A percentile compares a stretch with the other conserved stretches of the same genome.
phyloP scores from a whole-genome alignment of 1,284 basidiomycete genomes.

The Rhizoctonia solani region DNA sequence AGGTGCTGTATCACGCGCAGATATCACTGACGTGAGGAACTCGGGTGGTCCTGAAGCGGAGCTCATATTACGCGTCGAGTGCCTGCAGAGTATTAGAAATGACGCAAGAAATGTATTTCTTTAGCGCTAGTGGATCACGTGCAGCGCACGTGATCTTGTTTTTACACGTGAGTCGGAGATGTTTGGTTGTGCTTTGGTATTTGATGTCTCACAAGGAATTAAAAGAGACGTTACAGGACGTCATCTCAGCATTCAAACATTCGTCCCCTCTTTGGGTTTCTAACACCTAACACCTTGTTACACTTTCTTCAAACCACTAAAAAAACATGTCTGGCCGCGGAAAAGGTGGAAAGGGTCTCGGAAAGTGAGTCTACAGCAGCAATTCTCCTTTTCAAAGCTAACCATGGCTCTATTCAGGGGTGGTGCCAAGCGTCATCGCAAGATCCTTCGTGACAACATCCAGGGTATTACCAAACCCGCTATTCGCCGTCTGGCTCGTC shows the following conservation, averaged over 20 bases:
- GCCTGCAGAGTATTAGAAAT: background rate
- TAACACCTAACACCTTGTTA: background rate
- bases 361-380: conserved; percentile 51
- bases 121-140: background rate
- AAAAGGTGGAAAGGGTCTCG: conserved; percentile 76
- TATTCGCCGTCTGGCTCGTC: conserved; percentile 90
- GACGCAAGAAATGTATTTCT: background rate
- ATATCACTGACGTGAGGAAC: conserved; percentile 44
- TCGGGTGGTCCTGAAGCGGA: conserved; percentile 41
- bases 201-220: background rate
- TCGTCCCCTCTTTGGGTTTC: background rate
- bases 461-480: conserved; percentile 92
- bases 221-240: background rate
- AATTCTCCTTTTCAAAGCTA: background rate
- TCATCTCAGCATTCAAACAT: background rate
- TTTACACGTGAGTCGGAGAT: background rate
- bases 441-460: conserved; percentile 88
- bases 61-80: background rate
- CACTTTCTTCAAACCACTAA: no score
- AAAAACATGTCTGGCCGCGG: conserved; percentile 85
- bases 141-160: background rate
- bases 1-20: conserved; percentile 36
- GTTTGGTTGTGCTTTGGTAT: background rate
- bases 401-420: conserved; percentile 51
- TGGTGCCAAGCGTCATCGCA: conserved; percentile 87